Conservation (phyloP, 805 yeast genomes). For the Pichia kluyveri region DNA sequence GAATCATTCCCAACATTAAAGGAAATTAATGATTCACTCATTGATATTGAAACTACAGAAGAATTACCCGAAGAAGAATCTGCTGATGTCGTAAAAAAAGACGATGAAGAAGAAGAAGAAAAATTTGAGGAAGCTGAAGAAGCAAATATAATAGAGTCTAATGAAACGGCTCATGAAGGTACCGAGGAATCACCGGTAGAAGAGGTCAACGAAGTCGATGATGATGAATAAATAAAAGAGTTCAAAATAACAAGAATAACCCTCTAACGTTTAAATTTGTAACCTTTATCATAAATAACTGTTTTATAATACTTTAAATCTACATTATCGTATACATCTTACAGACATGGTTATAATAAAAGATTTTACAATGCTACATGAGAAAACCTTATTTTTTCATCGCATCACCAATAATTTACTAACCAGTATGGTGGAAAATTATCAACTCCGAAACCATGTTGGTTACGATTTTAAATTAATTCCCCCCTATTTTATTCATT, state of each 20-base stretch:
- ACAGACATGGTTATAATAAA: too few species aligned
- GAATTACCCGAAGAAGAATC: slow-evolving; percentile 5
- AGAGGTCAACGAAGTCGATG: not conserved
- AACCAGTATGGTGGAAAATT: not conserved
- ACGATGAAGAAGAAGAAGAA: slow-evolving; percentile 11
- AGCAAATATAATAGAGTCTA: slow-evolving; percentile 13
- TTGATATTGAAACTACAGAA: slow-evolving; percentile 12
- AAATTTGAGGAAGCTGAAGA: slow-evolving; percentile 12
- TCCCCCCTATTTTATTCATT: not conserved
- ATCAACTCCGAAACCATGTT: not conserved
- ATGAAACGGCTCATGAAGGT: not conserved
- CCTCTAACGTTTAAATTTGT: too few species aligned
- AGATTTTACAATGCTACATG: too few species aligned
- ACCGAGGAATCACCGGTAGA: not conserved
- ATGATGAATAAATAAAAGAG: not conserved
- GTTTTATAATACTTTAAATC: too few species aligned
- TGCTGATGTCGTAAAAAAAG: slow-evolving; percentile 10
- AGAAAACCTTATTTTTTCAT: too few species aligned
- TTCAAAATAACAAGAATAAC: too few species aligned
- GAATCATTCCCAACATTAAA: slow-evolving; percentile 34
- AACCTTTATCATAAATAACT: too few species aligned
- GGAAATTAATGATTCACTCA: slow-evolving; percentile 22
- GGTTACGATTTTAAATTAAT: not conserved
- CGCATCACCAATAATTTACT: not conserved
- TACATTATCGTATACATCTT: too few species aligned